These are phyloP conservation scores for Vararia minispora DNA, from an alignment of 768 basidiomycete species.

Conservation along the genomic window DNA sequence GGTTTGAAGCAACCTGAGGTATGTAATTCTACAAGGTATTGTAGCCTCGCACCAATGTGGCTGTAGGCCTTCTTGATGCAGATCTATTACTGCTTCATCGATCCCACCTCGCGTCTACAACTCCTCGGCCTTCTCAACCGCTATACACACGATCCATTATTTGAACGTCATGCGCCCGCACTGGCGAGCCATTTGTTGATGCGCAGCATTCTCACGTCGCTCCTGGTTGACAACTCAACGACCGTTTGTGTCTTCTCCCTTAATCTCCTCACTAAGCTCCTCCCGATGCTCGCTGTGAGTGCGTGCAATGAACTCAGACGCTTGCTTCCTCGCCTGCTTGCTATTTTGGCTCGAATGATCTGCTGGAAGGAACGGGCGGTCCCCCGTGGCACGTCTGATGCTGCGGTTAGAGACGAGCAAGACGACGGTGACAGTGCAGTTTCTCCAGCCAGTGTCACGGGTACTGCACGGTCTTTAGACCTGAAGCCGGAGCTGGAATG, in stretches of 20 bases:
- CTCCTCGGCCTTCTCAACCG: constrained; percentile 54
- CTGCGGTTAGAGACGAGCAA: constrained; percentile 10
- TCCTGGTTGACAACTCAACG: constrained; percentile 66
- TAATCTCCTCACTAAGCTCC: constrained; percentile 52
- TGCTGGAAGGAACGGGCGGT: constrained; percentile 59
- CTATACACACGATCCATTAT: constrained; percentile 45
- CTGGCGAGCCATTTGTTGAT: constrained; percentile 55
- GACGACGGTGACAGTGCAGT: no score
- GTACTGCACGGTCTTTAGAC: constrained; percentile 9
- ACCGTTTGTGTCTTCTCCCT: constrained; percentile 56
- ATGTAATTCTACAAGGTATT: constrained; percentile 23
- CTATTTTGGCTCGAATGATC: constrained; percentile 56
- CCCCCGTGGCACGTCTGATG: constrained; percentile 4
- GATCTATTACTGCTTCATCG: constrained; percentile 49
- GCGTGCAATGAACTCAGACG: constrained; percentile 43
- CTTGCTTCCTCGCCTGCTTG: constrained; percentile 54
- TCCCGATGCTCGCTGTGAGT: constrained; percentile 65
- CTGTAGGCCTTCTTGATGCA: constrained; percentile 60
- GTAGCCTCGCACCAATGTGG: neutral
- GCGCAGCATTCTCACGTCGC: constrained; percentile 50
- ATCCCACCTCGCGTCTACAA: constrained; percentile 55
- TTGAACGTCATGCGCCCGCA: constrained; percentile 33
- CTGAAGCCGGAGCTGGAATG: constrained; percentile 52
- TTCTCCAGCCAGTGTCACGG: no score
- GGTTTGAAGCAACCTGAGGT: constrained; percentile 57